Conservation (phyloP, 768 basidiomycete genomes). For the Suillus subalutaceus region DNA sequence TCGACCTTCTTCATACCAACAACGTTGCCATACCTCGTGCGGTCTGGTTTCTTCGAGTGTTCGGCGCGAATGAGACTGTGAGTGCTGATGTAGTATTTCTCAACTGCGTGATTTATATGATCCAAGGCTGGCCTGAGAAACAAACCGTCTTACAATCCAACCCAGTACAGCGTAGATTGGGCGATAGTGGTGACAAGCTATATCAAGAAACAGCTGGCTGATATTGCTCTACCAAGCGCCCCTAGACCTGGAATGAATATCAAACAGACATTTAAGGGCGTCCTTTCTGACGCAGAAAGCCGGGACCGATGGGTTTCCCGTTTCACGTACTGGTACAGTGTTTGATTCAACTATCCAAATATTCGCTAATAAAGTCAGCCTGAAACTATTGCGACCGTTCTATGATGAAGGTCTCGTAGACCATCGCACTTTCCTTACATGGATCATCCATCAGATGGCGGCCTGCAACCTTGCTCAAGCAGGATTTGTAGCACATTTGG, state of each 20-base stretch:
- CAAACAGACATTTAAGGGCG: constrained; percentile 83
- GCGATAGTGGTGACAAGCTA: constrained; percentile 79
- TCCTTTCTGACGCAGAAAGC: constrained; percentile 69
- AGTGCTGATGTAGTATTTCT: constrained; percentile 15
- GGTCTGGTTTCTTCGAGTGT: constrained; percentile 85
- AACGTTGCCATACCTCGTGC: constrained; percentile 80
- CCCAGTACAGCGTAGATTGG: constrained; percentile 85
- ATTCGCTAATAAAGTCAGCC: constrained; percentile 40
- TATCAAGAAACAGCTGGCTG: constrained; percentile 79
- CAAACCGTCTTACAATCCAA: constrained; percentile 79
- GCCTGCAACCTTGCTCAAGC: constrained; percentile 81
- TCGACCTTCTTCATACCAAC: constrained; percentile 77
- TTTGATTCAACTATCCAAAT: neutral
- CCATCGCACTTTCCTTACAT: constrained; percentile 71
- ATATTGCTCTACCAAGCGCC: constrained; percentile 79
- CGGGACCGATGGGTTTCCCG: constrained; percentile 79
- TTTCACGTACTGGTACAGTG: constrained; percentile 71
- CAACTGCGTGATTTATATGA: constrained; percentile 7
- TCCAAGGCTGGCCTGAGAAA: constrained; percentile 71
- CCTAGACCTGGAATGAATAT: constrained; percentile 77
- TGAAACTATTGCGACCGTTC: constrained; percentile 72
- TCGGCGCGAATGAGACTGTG: constrained; percentile 88
- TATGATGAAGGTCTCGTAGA: constrained; percentile 84
- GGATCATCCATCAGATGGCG: constrained; percentile 80
- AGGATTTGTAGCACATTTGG: constrained; percentile 73